Evolutionary conservation across 2,329 filamentous ascomycete species (phyloP).

Genomic region (Fusarium avenaceum): DNA sequence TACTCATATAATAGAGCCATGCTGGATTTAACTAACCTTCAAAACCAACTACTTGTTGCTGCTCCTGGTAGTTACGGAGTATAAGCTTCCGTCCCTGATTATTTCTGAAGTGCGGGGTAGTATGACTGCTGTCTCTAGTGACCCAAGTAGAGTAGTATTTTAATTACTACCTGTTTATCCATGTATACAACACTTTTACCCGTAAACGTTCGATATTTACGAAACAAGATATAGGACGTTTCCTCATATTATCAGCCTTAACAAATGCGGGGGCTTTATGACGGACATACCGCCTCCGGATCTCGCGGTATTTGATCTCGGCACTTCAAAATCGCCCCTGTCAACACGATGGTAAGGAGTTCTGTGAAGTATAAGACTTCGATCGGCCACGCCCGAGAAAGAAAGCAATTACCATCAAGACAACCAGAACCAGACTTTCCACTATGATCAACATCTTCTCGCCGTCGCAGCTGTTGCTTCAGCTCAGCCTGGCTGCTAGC

Average conservation of each 20-base stretch:
- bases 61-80: background rate
- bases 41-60: too few relatives aligned
- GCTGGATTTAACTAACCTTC: too few relatives aligned
- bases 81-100: background rate
- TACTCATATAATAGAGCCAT: too few relatives aligned
- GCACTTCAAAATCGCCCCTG: slow-evolving; percentile 4
- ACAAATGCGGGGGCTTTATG: background rate
- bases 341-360: background rate
- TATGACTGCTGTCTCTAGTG: background rate
- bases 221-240: background rate
- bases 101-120: slow-evolving; percentile 1
- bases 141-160: background rate
- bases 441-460: slow-evolving; percentile 16
- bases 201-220: too few relatives aligned
- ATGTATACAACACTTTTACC: too few relatives aligned
- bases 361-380: background rate
- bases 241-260: background rate
- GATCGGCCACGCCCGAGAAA: rapidly evolving
- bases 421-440: background rate
- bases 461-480: slow-evolving; percentile 4
- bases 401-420: background rate
- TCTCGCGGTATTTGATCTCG: slow-evolving; percentile 15
- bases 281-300: slow-evolving; percentile 1
- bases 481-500: slow-evolving; percentile 15
- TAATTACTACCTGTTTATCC: too few relatives aligned